Evolutionary conservation across 2,329 filamentous ascomycete genomes (phyloP), one percentile per base, ranked within the genome.

Genomic region (Teratosphaeria pseudoeucalypti): DNA sequence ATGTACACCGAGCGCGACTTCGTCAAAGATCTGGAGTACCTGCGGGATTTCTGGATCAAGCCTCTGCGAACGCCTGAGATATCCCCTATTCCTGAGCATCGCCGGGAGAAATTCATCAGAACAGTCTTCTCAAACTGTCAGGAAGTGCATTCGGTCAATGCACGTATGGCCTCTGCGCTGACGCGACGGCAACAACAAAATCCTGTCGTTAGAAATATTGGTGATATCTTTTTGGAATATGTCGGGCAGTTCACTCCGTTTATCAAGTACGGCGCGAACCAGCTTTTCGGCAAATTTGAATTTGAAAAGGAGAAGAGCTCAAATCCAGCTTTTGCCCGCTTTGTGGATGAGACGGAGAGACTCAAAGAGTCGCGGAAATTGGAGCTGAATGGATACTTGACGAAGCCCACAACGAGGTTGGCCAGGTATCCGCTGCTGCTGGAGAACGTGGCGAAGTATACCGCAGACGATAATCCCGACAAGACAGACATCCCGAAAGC

Each of bases 1-100:
- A 96, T 95, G 85, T 99, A 99, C 76, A 99, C 94, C 0, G 94
- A 99, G 74, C 85, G 94, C 67, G 94, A 99, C 76, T 99, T 99
- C 69, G 94, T 99, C 72, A 99, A 99, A 78, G 94, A 99, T 74
- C 79, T 99, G 68, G 94, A 99, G 75, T 99, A 99, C 71, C 80
- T 99, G 34, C 85, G 94, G 62, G 94, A 99, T 77, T 99, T 97
- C 79, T 99, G 94, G 94, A 96, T 99, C 77, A 83, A 94, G 66
- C 94, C 94, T 10, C 77, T 99, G 60, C 85, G 91, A 56, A 89
- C 87, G 32, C 86, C 87, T 19, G 82, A 82, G 59, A 81, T 82
- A 19, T 96, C 92, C 3, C 92, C 92, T 0, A 95, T 99, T 64
- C 92, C 94, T 5, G 85, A 94, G 65, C 85, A 90, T 61, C 85